Conservation (phyloP, 768 basidiomycete species). For the Trametes sanguinea region DNA sequence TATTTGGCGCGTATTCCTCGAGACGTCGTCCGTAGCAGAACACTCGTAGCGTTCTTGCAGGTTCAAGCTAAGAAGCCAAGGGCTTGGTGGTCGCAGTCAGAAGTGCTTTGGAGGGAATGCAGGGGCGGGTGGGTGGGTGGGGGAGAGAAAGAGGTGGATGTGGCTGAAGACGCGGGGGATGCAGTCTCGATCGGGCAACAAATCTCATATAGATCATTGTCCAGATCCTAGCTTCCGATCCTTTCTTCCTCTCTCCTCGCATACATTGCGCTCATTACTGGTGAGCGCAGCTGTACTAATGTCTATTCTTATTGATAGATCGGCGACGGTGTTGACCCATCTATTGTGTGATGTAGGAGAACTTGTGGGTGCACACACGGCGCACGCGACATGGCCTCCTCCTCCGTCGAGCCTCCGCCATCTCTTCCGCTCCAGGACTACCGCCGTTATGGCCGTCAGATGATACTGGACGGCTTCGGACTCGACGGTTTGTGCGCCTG, state of each 20-base stretch:
- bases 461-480: constrained; percentile 91
- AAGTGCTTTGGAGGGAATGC: too few relatives aligned
- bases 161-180: not conserved
- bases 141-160: not conserved
- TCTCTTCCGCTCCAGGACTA: constrained; percentile 62
- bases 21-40: not conserved
- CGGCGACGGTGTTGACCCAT: too few relatives aligned
- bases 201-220: not conserved
- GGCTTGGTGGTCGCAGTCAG: too few relatives aligned
- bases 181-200: not conserved
- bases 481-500: constrained; percentile 58
- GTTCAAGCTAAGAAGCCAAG: too few relatives aligned
- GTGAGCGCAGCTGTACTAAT: too few relatives aligned
- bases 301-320: too few relatives aligned
- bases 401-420: constrained; percentile 8
- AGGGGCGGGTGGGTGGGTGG: not conserved
- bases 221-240: not conserved
- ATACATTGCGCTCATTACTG: too few relatives aligned
- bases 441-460: constrained; percentile 90
- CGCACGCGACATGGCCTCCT: not conserved
- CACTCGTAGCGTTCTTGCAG: too few relatives aligned
- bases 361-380: not conserved
- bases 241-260: not conserved
- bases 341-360: not conserved
- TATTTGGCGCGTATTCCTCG: not conserved